phyloP scores from a whole-genome alignment of 192 early-diverging fungal genomes.

The Coemansia sp. region DNA sequence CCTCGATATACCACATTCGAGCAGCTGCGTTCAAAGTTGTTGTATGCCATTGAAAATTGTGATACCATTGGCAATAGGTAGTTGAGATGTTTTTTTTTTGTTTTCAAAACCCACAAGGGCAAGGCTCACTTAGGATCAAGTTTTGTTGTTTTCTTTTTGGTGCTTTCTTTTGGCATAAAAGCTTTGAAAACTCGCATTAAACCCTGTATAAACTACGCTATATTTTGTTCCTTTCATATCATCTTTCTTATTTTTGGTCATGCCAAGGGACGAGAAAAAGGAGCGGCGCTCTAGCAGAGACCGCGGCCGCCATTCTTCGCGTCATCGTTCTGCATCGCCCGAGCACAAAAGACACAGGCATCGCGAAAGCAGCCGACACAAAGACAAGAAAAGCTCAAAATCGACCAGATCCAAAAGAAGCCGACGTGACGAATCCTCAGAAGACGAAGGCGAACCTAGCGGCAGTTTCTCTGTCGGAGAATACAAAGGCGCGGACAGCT shows the following conservation, averaged over 20 bases:
- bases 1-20: neutral
- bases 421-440: neutral
- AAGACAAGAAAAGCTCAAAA: neutral
- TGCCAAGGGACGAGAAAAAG: conserved; percentile 16
- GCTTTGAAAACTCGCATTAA: too few relatives aligned
- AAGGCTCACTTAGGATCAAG: too few relatives aligned
- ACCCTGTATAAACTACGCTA: too few relatives aligned
- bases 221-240: neutral
- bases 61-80: neutral
- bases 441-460: conserved; percentile 1
- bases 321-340: conserved; percentile 10
- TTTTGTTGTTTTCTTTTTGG: too few relatives aligned
- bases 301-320: conserved; percentile 14
- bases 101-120: neutral
- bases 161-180: too few relatives aligned
- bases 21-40: neutral
- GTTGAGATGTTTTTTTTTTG: neutral
- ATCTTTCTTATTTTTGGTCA: conserved; percentile 4
- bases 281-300: conserved; percentile 6
- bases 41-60: neutral
- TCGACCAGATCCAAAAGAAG: neutral
- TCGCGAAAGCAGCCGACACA: conserved; percentile 6
- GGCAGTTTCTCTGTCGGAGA: neutral
- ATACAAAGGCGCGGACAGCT: conserved; percentile 77
- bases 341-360: conserved; percentile 3